Percentiles rank a stretch among this genome's conserved stretches.
These are phyloP conservation scores for Populus alba DNA, from an alignment of 345 rosid genomes.

Conservation along the genomic window DNA sequence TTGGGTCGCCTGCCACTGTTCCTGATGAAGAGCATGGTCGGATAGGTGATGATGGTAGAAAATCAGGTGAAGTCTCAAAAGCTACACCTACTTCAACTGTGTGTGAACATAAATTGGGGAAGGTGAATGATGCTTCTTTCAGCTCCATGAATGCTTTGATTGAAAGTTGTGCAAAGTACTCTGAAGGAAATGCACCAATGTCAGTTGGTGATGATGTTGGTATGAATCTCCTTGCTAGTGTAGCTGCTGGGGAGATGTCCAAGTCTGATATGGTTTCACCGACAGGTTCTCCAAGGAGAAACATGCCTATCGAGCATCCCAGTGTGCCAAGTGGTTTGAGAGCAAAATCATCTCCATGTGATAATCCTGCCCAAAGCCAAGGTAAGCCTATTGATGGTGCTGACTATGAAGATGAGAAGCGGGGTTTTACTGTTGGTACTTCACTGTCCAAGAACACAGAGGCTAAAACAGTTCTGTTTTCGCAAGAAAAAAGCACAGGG, in stretches of 20 bases:
- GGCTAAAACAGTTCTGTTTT: conserved; percentile 11
- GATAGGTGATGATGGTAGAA: conserved; percentile 41
- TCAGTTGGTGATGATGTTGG: conserved; percentile 79
- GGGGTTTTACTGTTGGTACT: conserved; percentile 18
- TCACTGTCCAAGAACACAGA: conserved; percentile 29
- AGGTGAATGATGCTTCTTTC: conserved; percentile 56
- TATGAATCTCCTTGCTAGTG: conserved; percentile 93
- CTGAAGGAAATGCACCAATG: conserved; percentile 50
- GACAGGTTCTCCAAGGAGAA: conserved; percentile 43
- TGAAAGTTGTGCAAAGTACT: conserved; percentile 79
- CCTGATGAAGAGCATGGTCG: conserved; percentile 43
- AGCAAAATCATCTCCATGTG: conserved; percentile 26
- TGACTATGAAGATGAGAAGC: conserved; percentile 36
- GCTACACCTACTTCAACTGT: conserved; percentile 39
- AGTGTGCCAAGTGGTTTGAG: conserved; percentile 26
- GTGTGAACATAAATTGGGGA: conserved; percentile 43
- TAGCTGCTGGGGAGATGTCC: conserved; percentile 84
- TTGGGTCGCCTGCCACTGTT: conserved; percentile 44
- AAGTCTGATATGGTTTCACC: conserved; percentile 61
- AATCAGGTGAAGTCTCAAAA: conserved; percentile 42
- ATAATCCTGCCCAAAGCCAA: conserved; percentile 26
- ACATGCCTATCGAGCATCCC: conserved; percentile 10
- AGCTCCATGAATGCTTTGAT: conserved; percentile 78
- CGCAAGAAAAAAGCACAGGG: conserved; percentile 24
- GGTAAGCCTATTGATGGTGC: conserved; percentile 26